Evolutionary conservation across 768 basidiomycete genomes (phyloP).

Genomic region (Russula emetica): DNA sequence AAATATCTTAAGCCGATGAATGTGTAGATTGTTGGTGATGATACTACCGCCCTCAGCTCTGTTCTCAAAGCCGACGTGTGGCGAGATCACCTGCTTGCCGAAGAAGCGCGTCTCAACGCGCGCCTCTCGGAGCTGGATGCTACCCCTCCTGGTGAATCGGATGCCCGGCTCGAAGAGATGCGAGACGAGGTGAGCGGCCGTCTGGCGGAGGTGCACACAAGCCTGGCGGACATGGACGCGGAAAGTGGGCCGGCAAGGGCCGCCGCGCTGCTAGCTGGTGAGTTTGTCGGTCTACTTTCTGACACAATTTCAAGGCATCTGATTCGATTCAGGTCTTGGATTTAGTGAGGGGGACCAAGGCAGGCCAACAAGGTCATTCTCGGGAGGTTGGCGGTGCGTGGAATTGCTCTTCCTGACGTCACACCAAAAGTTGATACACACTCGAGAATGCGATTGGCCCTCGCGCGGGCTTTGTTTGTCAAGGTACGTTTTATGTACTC

Average conservation of each 20-base stretch:
- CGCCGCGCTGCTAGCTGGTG: conserved; percentile 82
- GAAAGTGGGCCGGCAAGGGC: conserved; percentile 95
- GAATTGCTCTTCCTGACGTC: background rate
- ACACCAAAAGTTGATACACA: conserved; percentile 2
- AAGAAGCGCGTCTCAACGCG: conserved; percentile 73
- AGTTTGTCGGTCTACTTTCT: conserved; percentile 12
- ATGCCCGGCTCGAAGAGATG: conserved; percentile 65
- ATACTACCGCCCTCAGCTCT: conserved; percentile 86
- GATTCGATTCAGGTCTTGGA: conserved; percentile 61
- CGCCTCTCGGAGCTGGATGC: conserved; percentile 67
- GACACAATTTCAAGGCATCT: background rate
- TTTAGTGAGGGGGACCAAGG: conserved; percentile 87
- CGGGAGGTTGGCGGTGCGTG: conserved; percentile 87
- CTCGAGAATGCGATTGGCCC: conserved; percentile 85
- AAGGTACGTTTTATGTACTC: conserved; percentile 48
- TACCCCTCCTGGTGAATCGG: conserved; percentile 48
- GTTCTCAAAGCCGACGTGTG: conserved; percentile 99
- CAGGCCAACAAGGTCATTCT: conserved; percentile 78
- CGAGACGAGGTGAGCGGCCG: conserved; percentile 79
- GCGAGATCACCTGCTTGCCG: conserved; percentile 86
- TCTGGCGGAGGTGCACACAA: conserved; percentile 83
- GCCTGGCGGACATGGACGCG: conserved; percentile 96
- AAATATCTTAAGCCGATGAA: background rate
- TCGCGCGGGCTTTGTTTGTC: conserved; percentile 94
- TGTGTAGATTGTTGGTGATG: conserved; percentile 81